phyloP scores from a whole-genome alignment of 495 filamentous ascomycete genomes.

The Pyronema domesticum region DNA sequence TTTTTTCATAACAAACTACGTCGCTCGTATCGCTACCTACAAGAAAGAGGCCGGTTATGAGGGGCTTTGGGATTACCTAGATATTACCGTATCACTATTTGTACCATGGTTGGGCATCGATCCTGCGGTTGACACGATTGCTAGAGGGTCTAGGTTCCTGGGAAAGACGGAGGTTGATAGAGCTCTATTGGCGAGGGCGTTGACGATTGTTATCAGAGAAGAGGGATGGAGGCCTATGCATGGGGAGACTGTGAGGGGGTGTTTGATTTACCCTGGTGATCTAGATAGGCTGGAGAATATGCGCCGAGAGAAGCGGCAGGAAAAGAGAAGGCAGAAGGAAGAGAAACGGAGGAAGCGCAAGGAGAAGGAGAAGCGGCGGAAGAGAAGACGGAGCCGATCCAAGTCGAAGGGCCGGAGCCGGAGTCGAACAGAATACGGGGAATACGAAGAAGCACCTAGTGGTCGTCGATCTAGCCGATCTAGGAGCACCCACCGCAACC shows the following conservation, averaged over 20 bases:
- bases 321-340: neutral
- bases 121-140: constrained; percentile 23
- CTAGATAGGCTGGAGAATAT: constrained; percentile 6
- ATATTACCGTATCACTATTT: constrained; percentile 20
- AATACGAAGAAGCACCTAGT: neutral
- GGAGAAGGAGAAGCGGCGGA: constrained; percentile 1
- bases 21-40: constrained; percentile 31
- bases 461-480: neutral
- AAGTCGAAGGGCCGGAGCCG: neutral
- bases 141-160: constrained; percentile 17
- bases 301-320: neutral
- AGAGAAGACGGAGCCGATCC: neutral
- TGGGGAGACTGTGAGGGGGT: constrained; percentile 23
- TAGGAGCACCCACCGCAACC: too few relatives aligned
- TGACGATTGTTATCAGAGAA: constrained; percentile 27
- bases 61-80: constrained; percentile 18
- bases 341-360: neutral
- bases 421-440: neutral
- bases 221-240: constrained; percentile 25
- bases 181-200: constrained; percentile 20
- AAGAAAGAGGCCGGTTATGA: constrained; percentile 29
- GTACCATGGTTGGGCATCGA: constrained; percentile 25
- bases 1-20: constrained; percentile 31
- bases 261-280: constrained; percentile 11
- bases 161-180: constrained; percentile 21